Conservation (phyloP, 352 stramenopile genomes). For the Phytopythium montanum region DNA sequence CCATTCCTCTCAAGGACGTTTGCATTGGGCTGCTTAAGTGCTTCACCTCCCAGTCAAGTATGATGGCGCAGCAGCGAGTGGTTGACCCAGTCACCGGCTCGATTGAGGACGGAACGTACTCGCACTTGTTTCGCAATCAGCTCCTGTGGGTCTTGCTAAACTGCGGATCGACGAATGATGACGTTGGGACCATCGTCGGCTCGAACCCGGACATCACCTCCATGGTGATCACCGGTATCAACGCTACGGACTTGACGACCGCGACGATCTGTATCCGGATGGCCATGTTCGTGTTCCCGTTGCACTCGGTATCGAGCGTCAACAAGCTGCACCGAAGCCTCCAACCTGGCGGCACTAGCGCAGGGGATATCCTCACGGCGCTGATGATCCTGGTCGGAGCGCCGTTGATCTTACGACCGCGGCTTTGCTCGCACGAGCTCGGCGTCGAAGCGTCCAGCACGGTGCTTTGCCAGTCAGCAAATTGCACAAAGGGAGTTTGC, state of each 20-base stretch:
- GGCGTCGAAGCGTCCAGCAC: slow-evolving; percentile 69
- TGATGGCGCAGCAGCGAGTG: slow-evolving; percentile 6
- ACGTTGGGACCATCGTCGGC: slow-evolving; percentile 63
- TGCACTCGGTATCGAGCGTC: slow-evolving; percentile 70
- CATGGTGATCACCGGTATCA: slow-evolving; percentile 65
- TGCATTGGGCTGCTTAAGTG: slow-evolving; percentile 68
- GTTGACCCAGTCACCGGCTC: neutral
- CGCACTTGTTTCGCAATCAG: slow-evolving; percentile 76
- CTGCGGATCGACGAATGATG: slow-evolving; percentile 59
- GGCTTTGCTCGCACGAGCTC: slow-evolving; percentile 78
- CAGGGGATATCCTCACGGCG: slow-evolving; percentile 42
- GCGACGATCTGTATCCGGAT: slow-evolving; percentile 79
- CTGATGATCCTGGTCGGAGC: slow-evolving; percentile 64
- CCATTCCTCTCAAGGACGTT: slow-evolving; percentile 49
- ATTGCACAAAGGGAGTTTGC: slow-evolving; percentile 58
- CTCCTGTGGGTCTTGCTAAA: slow-evolving; percentile 67
- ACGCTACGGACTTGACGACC: slow-evolving; percentile 53
- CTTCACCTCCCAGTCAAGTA: slow-evolving; percentile 25
- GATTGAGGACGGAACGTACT: slow-evolving; percentile 24
- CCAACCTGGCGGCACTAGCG: slow-evolving; percentile 16
- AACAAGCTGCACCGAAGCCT: slow-evolving; percentile 60
- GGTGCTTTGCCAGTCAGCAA: slow-evolving; percentile 51
- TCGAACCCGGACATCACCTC: slow-evolving; percentile 45
- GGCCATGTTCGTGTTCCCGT: slow-evolving; percentile 78
- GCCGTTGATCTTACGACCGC: slow-evolving; percentile 58